These are phyloP conservation scores for Umbelopsis vinacea DNA, from an alignment of 192 early-diverging fungal species.

Conservation along the genomic window DNA sequence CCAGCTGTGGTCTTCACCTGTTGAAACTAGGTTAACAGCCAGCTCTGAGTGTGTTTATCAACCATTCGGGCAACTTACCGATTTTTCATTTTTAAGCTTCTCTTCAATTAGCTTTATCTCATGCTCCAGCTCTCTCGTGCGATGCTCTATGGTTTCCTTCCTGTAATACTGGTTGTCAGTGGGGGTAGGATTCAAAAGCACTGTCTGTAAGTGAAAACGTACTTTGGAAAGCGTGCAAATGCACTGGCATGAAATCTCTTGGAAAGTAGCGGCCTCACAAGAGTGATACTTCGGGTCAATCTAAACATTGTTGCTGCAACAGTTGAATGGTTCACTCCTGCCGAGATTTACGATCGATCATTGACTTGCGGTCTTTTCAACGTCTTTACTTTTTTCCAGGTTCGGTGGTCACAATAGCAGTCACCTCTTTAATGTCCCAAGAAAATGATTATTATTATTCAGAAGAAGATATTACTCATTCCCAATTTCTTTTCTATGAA, in stretches of 20 bases:
- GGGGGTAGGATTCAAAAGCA: background rate
- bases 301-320: background rate
- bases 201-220: background rate
- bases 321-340: background rate
- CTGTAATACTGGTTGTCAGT: background rate
- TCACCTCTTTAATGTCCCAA: no score
- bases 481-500: conserved; percentile 8
- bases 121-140: conserved; percentile 1
- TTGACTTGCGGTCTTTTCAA: background rate
- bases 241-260: background rate
- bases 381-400: background rate
- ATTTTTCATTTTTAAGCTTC: background rate
- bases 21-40: background rate
- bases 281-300: background rate
- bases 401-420: background rate
- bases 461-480: background rate
- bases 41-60: background rate
- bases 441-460: background rate
- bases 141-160: background rate
- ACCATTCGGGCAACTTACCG: background rate
- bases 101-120: conserved; percentile 13
- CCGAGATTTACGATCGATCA: background rate
- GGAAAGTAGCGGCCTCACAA: background rate
- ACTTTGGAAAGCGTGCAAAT: background rate
- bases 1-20: background rate